A percentile compares a stretch with the other conserved stretches of the same genome.
phyloP scores from a whole-genome alignment of 2,329 filamentous ascomycete genomes.

The Coniochaeta sp. region DNA sequence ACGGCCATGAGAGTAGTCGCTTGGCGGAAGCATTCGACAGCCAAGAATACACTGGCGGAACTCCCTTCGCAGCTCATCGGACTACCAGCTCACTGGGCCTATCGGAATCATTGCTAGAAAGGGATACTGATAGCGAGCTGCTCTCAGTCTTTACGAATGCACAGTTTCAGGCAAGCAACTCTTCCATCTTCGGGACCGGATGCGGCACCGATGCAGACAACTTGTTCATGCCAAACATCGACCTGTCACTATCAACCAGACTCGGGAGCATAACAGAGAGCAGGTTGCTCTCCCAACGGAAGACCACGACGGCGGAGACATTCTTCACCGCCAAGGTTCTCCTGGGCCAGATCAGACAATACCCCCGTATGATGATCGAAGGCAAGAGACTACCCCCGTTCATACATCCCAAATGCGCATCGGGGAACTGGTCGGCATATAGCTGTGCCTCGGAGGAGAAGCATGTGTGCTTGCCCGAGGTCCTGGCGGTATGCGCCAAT shows the following conservation, averaged over 20 bases:
- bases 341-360: constrained; percentile 16
- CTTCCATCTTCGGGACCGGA: too few species aligned
- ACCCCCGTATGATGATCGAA: constrained; percentile 15
- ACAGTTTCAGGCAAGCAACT: neutral
- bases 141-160: neutral
- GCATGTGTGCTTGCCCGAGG: constrained; percentile 18
- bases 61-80: neutral
- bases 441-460: constrained; percentile 12
- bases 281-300: neutral
- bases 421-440: constrained; percentile 5
- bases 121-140: neutral
- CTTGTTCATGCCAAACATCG: neutral
- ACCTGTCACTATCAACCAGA: constrained; percentile 5
- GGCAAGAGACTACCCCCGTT: constrained; percentile 18
- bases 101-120: neutral
- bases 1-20: neutral
- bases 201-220: neutral
- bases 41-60: neutral
- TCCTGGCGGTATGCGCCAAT: constrained; percentile 18
- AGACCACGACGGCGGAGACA: constrained; percentile 6
- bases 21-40: neutral
- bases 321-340: constrained; percentile 15
- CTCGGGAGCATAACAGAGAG: neutral
- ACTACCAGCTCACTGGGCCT: neutral
- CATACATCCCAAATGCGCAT: constrained; percentile 19